A percentile compares a stretch with the other conserved stretches of the same genome.
Conservation (phyloP, 192 early-diverging fungal genomes). For the Backusella luteola region DNA sequence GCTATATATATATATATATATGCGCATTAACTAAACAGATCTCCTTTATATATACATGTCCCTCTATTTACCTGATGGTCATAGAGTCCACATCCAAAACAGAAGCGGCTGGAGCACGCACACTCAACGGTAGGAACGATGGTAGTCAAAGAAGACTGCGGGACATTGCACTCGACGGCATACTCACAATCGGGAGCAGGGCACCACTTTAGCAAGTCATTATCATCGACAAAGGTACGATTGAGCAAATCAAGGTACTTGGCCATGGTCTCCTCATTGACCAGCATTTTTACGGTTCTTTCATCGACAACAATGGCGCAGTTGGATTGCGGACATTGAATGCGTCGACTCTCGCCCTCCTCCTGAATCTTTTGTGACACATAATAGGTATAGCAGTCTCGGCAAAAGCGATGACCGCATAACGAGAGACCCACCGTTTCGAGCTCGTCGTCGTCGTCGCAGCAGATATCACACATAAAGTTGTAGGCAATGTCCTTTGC, state of each 20-base stretch:
- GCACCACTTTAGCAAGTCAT: slow-evolving; percentile 83
- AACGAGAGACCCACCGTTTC: slow-evolving; percentile 65
- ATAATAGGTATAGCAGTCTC: slow-evolving; percentile 84
- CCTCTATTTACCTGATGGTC: slow-evolving; percentile 62
- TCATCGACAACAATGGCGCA: slow-evolving; percentile 87
- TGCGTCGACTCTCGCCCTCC: slow-evolving; percentile 87
- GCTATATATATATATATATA: slow-evolving; percentile 42
- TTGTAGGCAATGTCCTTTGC: background rate
- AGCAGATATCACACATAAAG: slow-evolving; percentile 94
- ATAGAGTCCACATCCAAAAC: slow-evolving; percentile 86
- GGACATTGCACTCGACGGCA: slow-evolving; percentile 87
- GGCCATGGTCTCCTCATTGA: slow-evolving; percentile 40
- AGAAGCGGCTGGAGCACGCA: slow-evolving; percentile 76
- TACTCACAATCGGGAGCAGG: slow-evolving; percentile 95
- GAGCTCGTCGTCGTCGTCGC: slow-evolving; percentile 57
- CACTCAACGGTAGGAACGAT: slow-evolving; percentile 90
- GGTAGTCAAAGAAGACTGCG: slow-evolving; percentile 57
- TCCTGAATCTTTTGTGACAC: slow-evolving; percentile 80
- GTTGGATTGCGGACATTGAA: slow-evolving; percentile 75
- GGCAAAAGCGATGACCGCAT: slow-evolving; percentile 90
- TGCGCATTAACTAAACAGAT: background rate
- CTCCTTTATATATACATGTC: background rate
- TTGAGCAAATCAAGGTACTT: slow-evolving; percentile 79
- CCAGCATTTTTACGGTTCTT: slow-evolving; percentile 70
- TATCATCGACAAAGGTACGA: slow-evolving; percentile 92